phyloP scores from a whole-genome alignment of 148 eudicot species.

The Rhododendron mucronatum region DNA sequence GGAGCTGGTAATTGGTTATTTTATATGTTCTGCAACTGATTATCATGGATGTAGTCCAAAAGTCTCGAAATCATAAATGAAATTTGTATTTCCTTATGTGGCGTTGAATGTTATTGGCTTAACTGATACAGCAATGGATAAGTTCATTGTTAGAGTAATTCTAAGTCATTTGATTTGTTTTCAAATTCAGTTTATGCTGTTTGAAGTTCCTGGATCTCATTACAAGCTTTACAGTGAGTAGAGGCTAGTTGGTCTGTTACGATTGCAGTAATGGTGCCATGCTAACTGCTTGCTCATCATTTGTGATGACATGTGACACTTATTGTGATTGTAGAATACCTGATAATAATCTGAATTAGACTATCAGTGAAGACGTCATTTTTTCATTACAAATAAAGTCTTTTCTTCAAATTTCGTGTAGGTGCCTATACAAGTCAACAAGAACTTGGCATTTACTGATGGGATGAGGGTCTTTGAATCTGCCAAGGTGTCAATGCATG shows the following conservation, averaged over 20 bases:
- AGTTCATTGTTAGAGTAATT: not conserved
- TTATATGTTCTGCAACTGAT: not conserved
- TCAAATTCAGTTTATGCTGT: not conserved
- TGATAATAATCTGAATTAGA: not conserved
- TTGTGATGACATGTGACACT: not conserved
- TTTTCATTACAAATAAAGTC: not conserved
- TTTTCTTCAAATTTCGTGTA: too few species aligned
- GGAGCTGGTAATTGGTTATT: not conserved
- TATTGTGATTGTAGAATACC: not conserved
- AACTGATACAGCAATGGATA: too few species aligned
- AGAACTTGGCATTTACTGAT: too few species aligned
- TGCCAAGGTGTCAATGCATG: too few species aligned
- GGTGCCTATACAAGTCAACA: too few species aligned
- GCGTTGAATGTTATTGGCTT: not conserved
- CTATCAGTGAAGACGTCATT: not conserved
- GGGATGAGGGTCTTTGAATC: too few species aligned
- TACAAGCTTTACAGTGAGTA: not conserved
- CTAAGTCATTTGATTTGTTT: not conserved
- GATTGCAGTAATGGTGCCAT: constrained; percentile 1
- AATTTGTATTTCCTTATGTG: not conserved
- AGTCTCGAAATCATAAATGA: not conserved
- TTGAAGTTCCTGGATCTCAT: not conserved
- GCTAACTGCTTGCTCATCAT: not conserved
- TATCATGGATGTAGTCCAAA: not conserved
- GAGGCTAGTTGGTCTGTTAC: not conserved